Conservation (phyloP, 2,329 filamentous ascomycete species). For the Cladophialophora carrionii region DNA sequence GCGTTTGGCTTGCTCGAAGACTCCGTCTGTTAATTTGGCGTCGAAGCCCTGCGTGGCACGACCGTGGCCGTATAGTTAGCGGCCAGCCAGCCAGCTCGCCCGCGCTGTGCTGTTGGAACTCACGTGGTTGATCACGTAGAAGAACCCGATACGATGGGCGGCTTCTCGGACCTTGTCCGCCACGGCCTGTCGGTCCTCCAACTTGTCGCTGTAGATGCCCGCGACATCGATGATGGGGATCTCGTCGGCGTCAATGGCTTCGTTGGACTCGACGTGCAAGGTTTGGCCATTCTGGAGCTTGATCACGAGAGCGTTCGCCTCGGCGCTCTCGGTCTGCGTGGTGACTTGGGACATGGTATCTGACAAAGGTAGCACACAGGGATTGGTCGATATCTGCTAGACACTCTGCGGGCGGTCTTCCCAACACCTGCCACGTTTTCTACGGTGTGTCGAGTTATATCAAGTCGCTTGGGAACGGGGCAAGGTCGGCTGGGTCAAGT, state of each 20-base stretch:
- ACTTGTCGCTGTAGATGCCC: slow-evolving; percentile 44
- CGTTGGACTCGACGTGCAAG: slow-evolving; percentile 27
- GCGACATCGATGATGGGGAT: slow-evolving; percentile 54
- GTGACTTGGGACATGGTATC: slow-evolving; percentile 16
- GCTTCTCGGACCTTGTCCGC: slow-evolving; percentile 49
- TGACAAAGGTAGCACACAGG: neutral
- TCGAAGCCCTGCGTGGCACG: slow-evolving; percentile 28
- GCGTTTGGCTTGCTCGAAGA: slow-evolving; percentile 46
- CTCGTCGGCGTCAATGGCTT: slow-evolving; percentile 29
- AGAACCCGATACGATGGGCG: slow-evolving; percentile 45
- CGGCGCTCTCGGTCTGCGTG: neutral
- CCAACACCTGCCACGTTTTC: neutral
- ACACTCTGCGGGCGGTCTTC: neutral
- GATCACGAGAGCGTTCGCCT: slow-evolving; percentile 19
- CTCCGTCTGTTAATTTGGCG: slow-evolving; percentile 34
- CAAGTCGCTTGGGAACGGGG: neutral
- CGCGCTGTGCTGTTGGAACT: neutral
- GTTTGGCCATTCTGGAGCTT: slow-evolving; percentile 29
- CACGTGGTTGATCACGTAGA: slow-evolving; percentile 44
- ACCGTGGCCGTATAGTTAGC: slow-evolving; percentile 42
- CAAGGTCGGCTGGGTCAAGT: neutral
- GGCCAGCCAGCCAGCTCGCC: neutral
- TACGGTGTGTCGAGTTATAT: neutral
- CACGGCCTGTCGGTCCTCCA: slow-evolving; percentile 46
- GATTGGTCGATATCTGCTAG: neutral